These are phyloP conservation scores for Fusarium algeriense DNA, from an alignment of 2,329 filamentous ascomycete genomes.

Conservation along the genomic window DNA sequence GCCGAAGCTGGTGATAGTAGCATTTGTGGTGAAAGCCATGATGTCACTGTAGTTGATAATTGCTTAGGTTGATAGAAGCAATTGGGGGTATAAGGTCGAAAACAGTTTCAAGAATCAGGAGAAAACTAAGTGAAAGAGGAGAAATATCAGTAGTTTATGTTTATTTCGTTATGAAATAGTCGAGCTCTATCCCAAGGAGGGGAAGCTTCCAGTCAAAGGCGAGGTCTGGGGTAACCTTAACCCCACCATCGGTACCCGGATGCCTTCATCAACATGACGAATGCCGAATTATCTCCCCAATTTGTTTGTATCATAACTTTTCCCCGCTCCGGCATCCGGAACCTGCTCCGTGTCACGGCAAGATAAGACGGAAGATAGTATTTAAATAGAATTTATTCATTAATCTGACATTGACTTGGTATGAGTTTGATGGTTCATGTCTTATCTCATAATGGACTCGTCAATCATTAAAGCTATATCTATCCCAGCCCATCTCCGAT, in stretches of 20 bases:
- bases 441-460: not conserved
- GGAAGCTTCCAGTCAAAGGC: constrained; percentile 35
- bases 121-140: constrained; percentile 5
- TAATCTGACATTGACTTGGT: not conserved
- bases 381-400: not conserved
- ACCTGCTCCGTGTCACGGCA: constrained; percentile 29
- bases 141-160: constrained; percentile 16
- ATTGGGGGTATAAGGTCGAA: constrained; percentile 11
- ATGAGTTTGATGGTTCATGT: not conserved
- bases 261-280: constrained; percentile 31
- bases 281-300: constrained; percentile 44
- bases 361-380: not conserved
- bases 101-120: not conserved
- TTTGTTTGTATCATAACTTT: not conserved
- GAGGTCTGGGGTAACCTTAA: constrained; percentile 29
- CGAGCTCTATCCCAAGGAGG: constrained; percentile 26
- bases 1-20: constrained; percentile 90
- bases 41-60: constrained; percentile 38
- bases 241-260: constrained; percentile 37
- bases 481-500: not conserved
- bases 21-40: constrained; percentile 91
- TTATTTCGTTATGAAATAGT: constrained; percentile 21
- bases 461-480: not conserved
- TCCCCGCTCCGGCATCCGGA: constrained; percentile 34
- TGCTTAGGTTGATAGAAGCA: not conserved